Conservation (phyloP, 2,329 filamentous ascomycete species). For the Ascochyta viciae-villosae region DNA sequence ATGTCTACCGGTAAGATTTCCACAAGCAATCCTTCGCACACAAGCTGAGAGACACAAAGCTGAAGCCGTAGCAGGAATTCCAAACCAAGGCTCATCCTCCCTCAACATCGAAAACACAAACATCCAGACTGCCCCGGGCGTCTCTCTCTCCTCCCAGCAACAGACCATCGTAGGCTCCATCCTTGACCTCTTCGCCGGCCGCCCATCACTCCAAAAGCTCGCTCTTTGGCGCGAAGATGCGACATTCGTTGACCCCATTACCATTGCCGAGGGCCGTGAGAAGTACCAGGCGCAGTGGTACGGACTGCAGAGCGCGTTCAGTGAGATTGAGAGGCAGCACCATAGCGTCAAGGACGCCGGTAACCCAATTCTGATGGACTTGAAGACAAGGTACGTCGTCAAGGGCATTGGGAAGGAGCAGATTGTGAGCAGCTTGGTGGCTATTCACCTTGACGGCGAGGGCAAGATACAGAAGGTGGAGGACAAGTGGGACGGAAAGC, state of each 20-base stretch:
- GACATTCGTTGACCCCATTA: constrained; percentile 66
- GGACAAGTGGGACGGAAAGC: constrained; percentile 62
- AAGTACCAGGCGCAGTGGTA: constrained; percentile 64
- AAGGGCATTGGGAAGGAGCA: constrained; percentile 62
- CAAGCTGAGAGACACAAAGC: constrained; percentile 6
- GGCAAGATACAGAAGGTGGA: constrained; percentile 60
- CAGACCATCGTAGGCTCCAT: constrained; percentile 64
- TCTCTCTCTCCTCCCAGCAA: constrained; percentile 59
- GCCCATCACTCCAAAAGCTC: constrained; percentile 65
- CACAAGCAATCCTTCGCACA: neutral
- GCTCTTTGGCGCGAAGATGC: constrained; percentile 66
- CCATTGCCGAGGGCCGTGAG: constrained; percentile 62
- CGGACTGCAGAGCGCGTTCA: constrained; percentile 65
- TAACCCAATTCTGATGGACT: constrained; percentile 66
- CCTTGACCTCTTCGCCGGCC: constrained; percentile 68
- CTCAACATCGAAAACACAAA: constrained; percentile 62
- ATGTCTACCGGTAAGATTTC: constrained; percentile 40
- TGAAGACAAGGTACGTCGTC: constrained; percentile 61
- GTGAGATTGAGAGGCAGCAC: constrained; percentile 62
- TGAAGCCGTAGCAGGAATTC: constrained; percentile 14
- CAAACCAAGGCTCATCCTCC: constrained; percentile 8
- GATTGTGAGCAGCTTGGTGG: constrained; percentile 57
- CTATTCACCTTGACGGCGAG: constrained; percentile 53
- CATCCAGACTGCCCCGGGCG: constrained; percentile 60
- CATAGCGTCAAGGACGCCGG: constrained; percentile 62